Conservation (phyloP, 1,139 yeast genomes). For the Scheffersomyces cryptocercus region DNA sequence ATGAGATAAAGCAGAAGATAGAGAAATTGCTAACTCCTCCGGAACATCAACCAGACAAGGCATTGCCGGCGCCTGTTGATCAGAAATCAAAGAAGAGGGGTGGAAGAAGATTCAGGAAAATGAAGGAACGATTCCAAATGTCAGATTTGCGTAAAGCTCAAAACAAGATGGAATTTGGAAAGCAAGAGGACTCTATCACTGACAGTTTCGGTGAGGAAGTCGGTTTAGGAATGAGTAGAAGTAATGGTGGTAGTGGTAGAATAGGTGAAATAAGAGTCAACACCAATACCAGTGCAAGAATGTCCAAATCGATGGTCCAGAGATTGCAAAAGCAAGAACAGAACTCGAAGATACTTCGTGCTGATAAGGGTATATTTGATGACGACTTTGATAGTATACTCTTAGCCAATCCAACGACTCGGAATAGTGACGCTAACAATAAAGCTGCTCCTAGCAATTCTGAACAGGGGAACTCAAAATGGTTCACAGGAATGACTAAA, state of each 20-base stretch:
- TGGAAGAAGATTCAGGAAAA: conserved; percentile 76
- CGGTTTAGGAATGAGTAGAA: conserved; percentile 75
- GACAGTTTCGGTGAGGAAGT: conserved; percentile 78
- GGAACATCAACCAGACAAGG: conserved; percentile 63
- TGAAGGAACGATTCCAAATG: conserved; percentile 77
- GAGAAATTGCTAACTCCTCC: conserved; percentile 82
- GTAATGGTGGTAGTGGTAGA: conserved; percentile 24
- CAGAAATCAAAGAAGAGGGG: conserved; percentile 81
- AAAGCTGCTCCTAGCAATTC: conserved; percentile 5
- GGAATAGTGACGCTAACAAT: conserved; percentile 1
- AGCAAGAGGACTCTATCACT: conserved; percentile 60
- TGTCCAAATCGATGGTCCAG: conserved; percentile 54
- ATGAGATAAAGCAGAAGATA: conserved; percentile 62
- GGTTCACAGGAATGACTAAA: conserved; percentile 25
- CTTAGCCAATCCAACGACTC: conserved; percentile 6
- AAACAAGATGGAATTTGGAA: conserved; percentile 82
- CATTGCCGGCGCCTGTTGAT: conserved; percentile 83
- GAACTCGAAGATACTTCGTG: not conserved
- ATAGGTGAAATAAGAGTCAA: conserved; percentile 40
- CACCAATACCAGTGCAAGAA: conserved; percentile 48
- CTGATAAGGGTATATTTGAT: conserved; percentile 12
- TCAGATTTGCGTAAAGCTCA: conserved; percentile 83
- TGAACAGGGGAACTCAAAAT: conserved; percentile 8
- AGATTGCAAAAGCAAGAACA: conserved; percentile 31
- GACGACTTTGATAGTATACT: conserved; percentile 17